Evolutionary conservation across 768 basidiomycete species (phyloP).

Genomic region (Psilocybe azurescens): DNA sequence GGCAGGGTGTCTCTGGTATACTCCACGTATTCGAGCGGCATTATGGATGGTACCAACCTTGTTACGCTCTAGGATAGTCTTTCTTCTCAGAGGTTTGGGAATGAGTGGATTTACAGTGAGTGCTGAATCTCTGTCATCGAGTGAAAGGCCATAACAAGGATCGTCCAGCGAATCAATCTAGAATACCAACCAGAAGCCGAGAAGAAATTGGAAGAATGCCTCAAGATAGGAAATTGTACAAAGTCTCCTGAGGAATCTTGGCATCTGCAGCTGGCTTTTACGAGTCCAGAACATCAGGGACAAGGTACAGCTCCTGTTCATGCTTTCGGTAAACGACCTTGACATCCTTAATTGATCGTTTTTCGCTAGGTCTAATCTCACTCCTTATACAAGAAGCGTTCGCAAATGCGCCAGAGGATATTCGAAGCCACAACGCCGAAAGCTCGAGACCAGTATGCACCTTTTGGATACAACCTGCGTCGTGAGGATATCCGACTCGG

Average conservation of each 20-base stretch:
- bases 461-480: constrained; percentile 29
- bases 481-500: constrained; percentile 16
- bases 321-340: too few species aligned
- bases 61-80: constrained; percentile 20
- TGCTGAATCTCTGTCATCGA: neutral
- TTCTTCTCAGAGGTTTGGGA: constrained; percentile 25
- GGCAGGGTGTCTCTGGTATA: constrained; percentile 29
- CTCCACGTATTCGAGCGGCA: constrained; percentile 27
- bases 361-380: constrained; percentile 31
- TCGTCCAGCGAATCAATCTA: constrained; percentile 22
- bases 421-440: constrained; percentile 33
- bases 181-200: constrained; percentile 26
- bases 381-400: constrained; percentile 34
- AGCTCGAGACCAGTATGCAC: constrained; percentile 34
- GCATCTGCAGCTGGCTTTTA: constrained; percentile 33
- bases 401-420: constrained; percentile 26
- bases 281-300: constrained; percentile 33
- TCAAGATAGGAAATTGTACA: constrained; percentile 21
- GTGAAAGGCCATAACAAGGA: neutral
- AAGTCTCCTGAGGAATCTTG: constrained; percentile 30
- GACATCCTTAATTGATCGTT: neutral
- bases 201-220: constrained; percentile 21
- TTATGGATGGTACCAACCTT: constrained; percentile 25
- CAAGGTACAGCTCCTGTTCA: constrained; percentile 21
- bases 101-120: constrained; percentile 22